Evolutionary conservation across 2,329 filamentous ascomycete genomes (phyloP), one percentile per base, ranked within the genome.

Genomic region (Sclerotinia borealis): DNA sequence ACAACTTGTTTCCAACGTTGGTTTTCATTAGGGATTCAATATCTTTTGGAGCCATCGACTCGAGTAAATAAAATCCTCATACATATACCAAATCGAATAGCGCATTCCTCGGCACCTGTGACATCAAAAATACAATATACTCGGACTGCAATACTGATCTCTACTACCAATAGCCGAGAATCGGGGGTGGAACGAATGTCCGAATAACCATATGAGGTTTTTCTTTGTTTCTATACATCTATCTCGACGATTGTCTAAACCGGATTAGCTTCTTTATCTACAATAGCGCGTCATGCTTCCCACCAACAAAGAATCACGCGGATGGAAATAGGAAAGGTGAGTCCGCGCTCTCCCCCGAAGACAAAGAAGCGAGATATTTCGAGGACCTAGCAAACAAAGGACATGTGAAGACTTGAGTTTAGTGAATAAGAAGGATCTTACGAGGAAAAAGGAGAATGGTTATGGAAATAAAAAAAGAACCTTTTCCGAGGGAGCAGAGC

Each of bases 31-130:
- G 5, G 10, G 31, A 25, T 43, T 41, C 10, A 6, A 36, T 22
- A 17, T 11, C 49, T 2, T 17, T 19, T 2, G 11, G 6, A 25
- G 0, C 0, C 2, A 9, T 5, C 0, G 13, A 19, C 15, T 13
- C 19, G n/a, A 15, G 13, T n/a, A n/a, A n/a, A 9, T 51, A 51
- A 11, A 36, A 25, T 25, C 4, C 3, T 51, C 29, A n/a, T 25
- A 5, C 11, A 34, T 11, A 8, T 2, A n/a, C 36, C 31, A 17
- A 7, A 36, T 17, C 13, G 19, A 17, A 51, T 51, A 17, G 19
- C 31, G 13, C 49, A 51, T 51, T 25, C n/a, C 36, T 15, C 31
- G 49, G 31, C 49, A 51, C 15, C 19, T 22, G 19, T n/a, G 10
- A 2, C 7, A 25, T 25, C 2, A 25, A 15, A 3, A 51, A 13